Percentiles rank a stretch among this genome's conserved stretches.
Evolutionary conservation across 2,329 filamentous ascomycete species (phyloP).

Genomic region (Diaporthe citri): DNA sequence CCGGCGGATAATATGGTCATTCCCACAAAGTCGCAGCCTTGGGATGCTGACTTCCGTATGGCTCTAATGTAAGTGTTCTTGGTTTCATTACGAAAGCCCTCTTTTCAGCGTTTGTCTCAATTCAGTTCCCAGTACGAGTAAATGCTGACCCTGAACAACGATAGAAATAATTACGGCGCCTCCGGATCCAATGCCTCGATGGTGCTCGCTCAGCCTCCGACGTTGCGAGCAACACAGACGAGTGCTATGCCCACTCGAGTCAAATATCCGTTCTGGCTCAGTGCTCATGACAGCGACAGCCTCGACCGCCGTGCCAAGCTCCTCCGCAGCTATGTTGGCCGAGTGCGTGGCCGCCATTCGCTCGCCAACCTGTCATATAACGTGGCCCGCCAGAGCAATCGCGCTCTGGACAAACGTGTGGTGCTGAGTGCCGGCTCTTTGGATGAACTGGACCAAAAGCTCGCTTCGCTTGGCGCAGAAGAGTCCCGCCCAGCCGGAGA

Average conservation of each 20-base stretch:
- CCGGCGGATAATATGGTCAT: constrained; percentile 45
- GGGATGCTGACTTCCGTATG: constrained; percentile 38
- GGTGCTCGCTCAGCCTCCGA: constrained; percentile 41
- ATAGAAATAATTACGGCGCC: constrained; percentile 53
- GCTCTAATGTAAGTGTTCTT: constrained; percentile 42
- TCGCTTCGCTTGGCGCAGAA: background rate
- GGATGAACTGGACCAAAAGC: constrained; percentile 42
- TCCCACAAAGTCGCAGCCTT: constrained; percentile 39
- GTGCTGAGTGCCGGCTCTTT: constrained; percentile 47
- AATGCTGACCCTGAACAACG: background rate
- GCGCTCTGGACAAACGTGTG: constrained; percentile 41
- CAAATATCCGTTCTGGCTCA: constrained; percentile 23
- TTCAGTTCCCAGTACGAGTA: no score
- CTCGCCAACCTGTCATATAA: constrained; percentile 50
- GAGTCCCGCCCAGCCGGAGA: background rate
- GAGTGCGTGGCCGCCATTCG: background rate
- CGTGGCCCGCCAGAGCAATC: constrained; percentile 48
- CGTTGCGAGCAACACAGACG: constrained; percentile 37
- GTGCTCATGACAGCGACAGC: constrained; percentile 6
- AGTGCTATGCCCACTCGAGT: background rate
- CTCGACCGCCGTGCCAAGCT: background rate
- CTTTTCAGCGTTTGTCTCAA: background rate
- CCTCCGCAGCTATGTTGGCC: background rate
- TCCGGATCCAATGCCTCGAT: constrained; percentile 48
- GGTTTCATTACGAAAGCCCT: background rate